Base-by-base conservation (phyloP, 2,329 filamentous ascomycete species). In the Grosmannia penicillata region DNA sequence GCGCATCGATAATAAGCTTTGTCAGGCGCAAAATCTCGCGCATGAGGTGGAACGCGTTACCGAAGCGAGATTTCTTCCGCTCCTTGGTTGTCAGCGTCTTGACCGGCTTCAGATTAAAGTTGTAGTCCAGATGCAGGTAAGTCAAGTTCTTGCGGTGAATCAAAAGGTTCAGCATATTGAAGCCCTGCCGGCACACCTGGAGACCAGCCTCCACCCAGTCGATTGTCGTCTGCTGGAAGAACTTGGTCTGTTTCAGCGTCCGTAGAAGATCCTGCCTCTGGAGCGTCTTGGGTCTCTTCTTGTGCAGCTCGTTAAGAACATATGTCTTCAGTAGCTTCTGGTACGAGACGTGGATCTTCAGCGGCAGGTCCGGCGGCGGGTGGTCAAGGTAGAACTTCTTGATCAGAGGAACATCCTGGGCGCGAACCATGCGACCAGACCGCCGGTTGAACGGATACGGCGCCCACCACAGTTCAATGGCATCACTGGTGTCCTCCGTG, bases 301-400 rank as follows among this genome's bases (percentile, higher is more conserved):
- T 93, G 60, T 98, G 93, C 33, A 98, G 68, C 60, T 96, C 89
- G 49, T 98, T 98, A 47, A 98, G 70, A 15, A 98, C 91, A 49
- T 78, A 98, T 4, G 83, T 89, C 67, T 98, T 98, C 31, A 98
- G 68, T 42, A 98, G 66, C 63, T 98, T 98, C 59, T 98, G 91
- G 56, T 98, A 98, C 1, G 91, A 98, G 9, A 98, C 91, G 52
- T 91, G 76, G 39, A 98, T 87, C 63, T 98, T 98, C 47, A 96
- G 87, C 1, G 91, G 89, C 51, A 94, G 86, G 46, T 67, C 64
- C 40, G 80, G 75, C 10, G 91, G 87, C 47, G 86, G 87, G 55
- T 98, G 93, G 60, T 98, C 89, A 6, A 98, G 70, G 53, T 98
- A 98, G 83, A 86, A 96, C 57, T 96, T 91, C 61, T 98, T 98